Percentiles rank a stretch among this genome's conserved stretches.
Evolutionary conservation across 2,329 filamentous ascomycete genomes (phyloP).

Genomic region (Aspergillus brasiliensis): DNA sequence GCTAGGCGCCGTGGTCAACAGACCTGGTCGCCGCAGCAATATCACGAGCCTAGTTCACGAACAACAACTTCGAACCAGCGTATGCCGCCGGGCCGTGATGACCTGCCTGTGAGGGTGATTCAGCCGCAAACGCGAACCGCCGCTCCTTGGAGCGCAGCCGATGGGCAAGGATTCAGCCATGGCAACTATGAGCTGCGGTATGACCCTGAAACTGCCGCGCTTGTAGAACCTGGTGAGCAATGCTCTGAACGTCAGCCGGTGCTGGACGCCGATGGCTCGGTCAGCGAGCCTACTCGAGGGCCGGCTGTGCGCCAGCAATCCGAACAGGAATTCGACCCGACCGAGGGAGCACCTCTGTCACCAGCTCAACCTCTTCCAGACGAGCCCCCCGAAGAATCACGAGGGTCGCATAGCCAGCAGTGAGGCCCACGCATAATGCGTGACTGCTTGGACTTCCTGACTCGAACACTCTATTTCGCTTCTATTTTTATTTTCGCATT

Average conservation of each 20-base stretch:
- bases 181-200: constrained; percentile 38
- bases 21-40: constrained; percentile 55
- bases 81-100: constrained; percentile 15
- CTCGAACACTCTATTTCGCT: no score
- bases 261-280: background rate
- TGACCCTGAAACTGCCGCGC: constrained; percentile 42
- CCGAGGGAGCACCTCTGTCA: background rate
- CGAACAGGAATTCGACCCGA: background rate
- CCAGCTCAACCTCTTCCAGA: background rate
- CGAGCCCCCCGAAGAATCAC: background rate
- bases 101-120: constrained; percentile 58
- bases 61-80: constrained; percentile 19
- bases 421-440: background rate
- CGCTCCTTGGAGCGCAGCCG: constrained; percentile 57
- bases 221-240: constrained; percentile 33
- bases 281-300: background rate
- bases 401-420: background rate
- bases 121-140: constrained; percentile 59
- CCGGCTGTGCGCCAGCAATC: background rate
- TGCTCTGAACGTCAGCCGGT: background rate
- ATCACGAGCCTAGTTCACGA: constrained; percentile 29
- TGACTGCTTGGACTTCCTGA: background rate
- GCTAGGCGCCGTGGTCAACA: constrained; percentile 57
- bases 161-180: constrained; percentile 28
- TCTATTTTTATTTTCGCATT: background rate